Evolutionary conservation across 352 stramenopile genomes (phyloP), one percentile per base, ranked within the genome.

Genomic region (Phytophthora capsici): DNA sequence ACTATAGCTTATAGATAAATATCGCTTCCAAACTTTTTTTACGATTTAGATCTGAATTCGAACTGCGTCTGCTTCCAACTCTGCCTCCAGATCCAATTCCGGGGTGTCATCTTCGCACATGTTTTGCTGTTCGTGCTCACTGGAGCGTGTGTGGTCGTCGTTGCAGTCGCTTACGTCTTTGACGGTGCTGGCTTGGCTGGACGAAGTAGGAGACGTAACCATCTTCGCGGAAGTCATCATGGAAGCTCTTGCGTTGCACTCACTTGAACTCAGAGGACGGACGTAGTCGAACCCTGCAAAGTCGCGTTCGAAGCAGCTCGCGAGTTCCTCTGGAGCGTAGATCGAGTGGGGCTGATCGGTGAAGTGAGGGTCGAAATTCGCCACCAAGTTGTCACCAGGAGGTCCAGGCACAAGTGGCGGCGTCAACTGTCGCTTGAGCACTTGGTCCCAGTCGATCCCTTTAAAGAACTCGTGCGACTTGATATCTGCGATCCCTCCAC

Each of bases 221-320:
- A 66, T 50, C 44, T 60, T 69, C 16, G 23, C 38, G 37, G 22
- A 28, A 22, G 41, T 54, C 2, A 60, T 40, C 49, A 69, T 49
- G 4, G 57, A 56, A 28, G 28, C 13, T 17, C 54, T 32, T 26
- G 30, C 12, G 28, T 26, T 55, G 45, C 28, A 60, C 1, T 37
- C 32, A 34, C 46, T 38, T 13, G 52, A 16, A 16, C 38, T 57
- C 17, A 53, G 25, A 54, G 73, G 74, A 2, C 86, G 81, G 32
- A 93, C 84, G 56, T 89, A 96, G 56, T 96, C 88, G 61, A 89
- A 96, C 13, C 88, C 88, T 4, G 82, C 82, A 71, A 96, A 96
- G 56, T 94, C 88, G 3, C 82, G 81, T 30, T 90, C 83, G 64
- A 91, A 88, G 30, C 79, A 82, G 13, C 75, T 83, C 17, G 74